Evolutionary conservation across 2,329 filamentous ascomycete species (phyloP).

Genomic region (Juglanconis sp.): DNA sequence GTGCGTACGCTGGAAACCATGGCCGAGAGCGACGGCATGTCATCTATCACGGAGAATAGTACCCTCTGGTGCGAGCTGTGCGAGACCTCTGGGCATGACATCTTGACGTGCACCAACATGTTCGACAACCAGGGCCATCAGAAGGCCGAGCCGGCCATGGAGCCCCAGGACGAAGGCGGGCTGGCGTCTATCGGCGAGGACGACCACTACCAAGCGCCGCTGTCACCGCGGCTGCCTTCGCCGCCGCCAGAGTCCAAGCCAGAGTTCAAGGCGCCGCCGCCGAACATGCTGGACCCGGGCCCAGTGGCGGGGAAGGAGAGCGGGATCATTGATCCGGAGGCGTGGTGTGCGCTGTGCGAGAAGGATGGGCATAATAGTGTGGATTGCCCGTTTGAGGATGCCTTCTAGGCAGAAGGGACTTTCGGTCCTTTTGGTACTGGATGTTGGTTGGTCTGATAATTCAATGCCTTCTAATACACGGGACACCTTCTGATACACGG

Average conservation of each 20-base stretch:
- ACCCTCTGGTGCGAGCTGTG: constrained; percentile 93
- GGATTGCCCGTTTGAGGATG: constrained; percentile 88
- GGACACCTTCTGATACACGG: too few relatives aligned
- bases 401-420: constrained; percentile 45
- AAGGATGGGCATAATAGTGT: constrained; percentile 95
- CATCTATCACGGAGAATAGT: constrained; percentile 68
- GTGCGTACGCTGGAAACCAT: constrained; percentile 62
- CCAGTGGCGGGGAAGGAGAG: constrained; percentile 76
- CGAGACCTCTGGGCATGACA: constrained; percentile 87
- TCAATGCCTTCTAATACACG: constrained; percentile 12
- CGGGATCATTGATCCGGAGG: constrained; percentile 74
- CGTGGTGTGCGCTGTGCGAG: constrained; percentile 97
- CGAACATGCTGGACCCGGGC: constrained; percentile 62
- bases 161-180: background rate
- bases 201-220: constrained; percentile 50
- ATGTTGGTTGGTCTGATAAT: background rate
- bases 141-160: constrained; percentile 12
- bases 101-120: constrained; percentile 91
- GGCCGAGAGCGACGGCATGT: constrained; percentile 68
- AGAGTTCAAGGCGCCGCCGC: constrained; percentile 46
- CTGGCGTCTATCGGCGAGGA: constrained; percentile 22
- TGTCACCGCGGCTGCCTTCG: constrained; percentile 43
- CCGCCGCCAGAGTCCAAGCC: constrained; percentile 23
- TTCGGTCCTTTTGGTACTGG: background rate
- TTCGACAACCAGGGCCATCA: constrained; percentile 49